Evolutionary conservation across 1,139 yeast genomes (phyloP).

Genomic region (Protomyces inundatus): DNA sequence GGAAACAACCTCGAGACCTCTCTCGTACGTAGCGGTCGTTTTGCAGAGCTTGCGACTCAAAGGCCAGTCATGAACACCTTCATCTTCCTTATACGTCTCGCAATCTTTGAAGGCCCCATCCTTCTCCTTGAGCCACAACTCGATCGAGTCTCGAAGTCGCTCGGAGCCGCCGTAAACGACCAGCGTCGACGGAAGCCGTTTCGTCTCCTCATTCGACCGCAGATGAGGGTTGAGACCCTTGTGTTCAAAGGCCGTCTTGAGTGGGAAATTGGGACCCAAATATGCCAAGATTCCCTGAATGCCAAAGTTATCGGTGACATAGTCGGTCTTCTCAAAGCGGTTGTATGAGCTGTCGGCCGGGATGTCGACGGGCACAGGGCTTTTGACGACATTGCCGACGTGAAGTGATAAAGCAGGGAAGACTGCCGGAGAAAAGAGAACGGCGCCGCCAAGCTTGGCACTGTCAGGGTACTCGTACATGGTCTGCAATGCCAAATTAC

Average conservation of each 20-base stretch:
- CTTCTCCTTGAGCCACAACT: conserved; percentile 1
- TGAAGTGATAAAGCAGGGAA: conserved; percentile 1
- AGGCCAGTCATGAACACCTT: conserved; percentile 21
- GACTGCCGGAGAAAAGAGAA: conserved; percentile 20
- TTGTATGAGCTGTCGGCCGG: not conserved
- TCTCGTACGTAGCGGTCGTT: not conserved
- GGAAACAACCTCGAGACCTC: conserved; percentile 7
- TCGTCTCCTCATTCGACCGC: conserved; percentile 4
- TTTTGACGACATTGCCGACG: not conserved
- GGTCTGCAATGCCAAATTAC: conserved; percentile 16
- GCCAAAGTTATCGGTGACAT: conserved; percentile 3
- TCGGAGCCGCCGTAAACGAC: conserved; percentile 13
- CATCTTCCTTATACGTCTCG: not conserved
- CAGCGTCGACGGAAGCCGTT: not conserved
- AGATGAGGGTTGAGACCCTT: conserved; percentile 10
- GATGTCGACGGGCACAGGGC: not conserved
- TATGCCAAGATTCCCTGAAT: conserved; percentile 5
- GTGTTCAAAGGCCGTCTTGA: not conserved
- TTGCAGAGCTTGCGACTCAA: not conserved
- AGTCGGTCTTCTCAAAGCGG: not conserved
- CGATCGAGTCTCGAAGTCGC: conserved; percentile 1
- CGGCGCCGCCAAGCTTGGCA: conserved; percentile 9
- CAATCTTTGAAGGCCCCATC: not conserved
- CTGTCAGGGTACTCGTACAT: conserved; percentile 2
- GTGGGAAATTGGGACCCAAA: conserved; percentile 1